Evolutionary conservation across 2,329 filamentous ascomycete species (phyloP).

Genomic region (Calcarisporium arbuscula): DNA sequence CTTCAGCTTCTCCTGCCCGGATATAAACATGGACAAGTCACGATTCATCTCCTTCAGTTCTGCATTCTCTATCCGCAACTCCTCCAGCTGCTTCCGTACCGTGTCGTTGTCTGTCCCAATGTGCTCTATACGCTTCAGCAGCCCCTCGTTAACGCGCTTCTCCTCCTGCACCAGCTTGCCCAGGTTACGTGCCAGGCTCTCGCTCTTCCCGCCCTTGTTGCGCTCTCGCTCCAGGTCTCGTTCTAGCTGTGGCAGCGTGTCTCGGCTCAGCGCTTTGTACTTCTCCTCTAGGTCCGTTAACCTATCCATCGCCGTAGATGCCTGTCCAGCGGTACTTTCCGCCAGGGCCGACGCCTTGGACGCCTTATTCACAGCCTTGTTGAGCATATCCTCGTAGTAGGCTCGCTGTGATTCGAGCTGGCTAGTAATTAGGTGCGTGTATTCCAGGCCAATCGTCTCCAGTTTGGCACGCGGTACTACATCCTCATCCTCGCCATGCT

Average conservation of each 20-base stretch:
- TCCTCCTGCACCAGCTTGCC: conserved; percentile 77
- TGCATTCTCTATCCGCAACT: conserved; percentile 55
- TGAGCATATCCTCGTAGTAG: conserved; percentile 91
- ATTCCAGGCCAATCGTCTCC: conserved; percentile 82
- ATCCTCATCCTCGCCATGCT: conserved; percentile 47
- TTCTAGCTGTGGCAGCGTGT: conserved; percentile 63
- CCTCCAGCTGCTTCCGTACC: conserved; percentile 50
- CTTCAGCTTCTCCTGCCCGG: conserved; percentile 72
- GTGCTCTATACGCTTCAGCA: conserved; percentile 76
- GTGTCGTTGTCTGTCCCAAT: conserved; percentile 56
- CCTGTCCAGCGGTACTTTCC: conserved; percentile 50
- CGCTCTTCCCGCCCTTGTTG: conserved; percentile 62
- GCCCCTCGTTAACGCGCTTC: conserved; percentile 72
- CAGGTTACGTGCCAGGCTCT: conserved; percentile 68
- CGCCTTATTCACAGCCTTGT: conserved; percentile 85
- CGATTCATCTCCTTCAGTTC: conserved; percentile 82
- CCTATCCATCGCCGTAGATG: conserved; percentile 42
- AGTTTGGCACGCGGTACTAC: conserved; percentile 64
- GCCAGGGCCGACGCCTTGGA: conserved; percentile 63
- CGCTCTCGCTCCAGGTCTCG: conserved; percentile 64
- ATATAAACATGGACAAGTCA: conserved; percentile 83
- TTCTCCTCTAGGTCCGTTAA: conserved; percentile 43
- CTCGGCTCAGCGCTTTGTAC: conserved; percentile 39
- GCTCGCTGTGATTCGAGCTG: conserved; percentile 88
- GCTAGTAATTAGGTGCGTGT: conserved; percentile 85